Evolutionary conservation across 2,329 filamentous ascomycete genomes (phyloP).

Genomic region (Fusarium pseudonygamai): DNA sequence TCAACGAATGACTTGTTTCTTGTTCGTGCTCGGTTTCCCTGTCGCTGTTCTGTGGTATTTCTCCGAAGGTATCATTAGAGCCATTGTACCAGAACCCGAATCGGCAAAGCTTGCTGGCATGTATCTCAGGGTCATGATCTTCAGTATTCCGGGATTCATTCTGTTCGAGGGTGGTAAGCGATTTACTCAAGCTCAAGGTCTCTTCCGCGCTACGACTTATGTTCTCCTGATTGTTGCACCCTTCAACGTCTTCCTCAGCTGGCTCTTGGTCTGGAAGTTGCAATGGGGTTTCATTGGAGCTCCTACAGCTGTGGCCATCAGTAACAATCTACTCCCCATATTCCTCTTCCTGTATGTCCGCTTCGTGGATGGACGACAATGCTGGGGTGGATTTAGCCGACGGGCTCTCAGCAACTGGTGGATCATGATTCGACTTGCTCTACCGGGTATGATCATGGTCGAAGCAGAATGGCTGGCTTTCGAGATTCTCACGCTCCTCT

Average conservation of each 20-base stretch:
- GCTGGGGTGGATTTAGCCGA: slow-evolving; percentile 83
- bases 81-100: slow-evolving; percentile 60
- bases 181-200: slow-evolving; percentile 83
- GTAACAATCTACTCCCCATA: slow-evolving; percentile 79
- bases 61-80: slow-evolving; percentile 70
- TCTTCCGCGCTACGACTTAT: slow-evolving; percentile 82
- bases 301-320: slow-evolving; percentile 81
- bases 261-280: slow-evolving; percentile 78
- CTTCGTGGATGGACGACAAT: slow-evolving; percentile 77
- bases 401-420: slow-evolving; percentile 80
- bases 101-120: slow-evolving; percentile 73
- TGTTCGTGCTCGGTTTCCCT: slow-evolving; percentile 76
- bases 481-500: slow-evolving; percentile 86
- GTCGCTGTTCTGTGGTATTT: slow-evolving; percentile 77
- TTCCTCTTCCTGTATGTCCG: slow-evolving; percentile 81
- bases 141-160: slow-evolving; percentile 80
- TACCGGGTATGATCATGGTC: slow-evolving; percentile 93
- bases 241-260: slow-evolving; percentile 80
- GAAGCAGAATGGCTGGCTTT: slow-evolving; percentile 94
- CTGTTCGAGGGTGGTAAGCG: slow-evolving; percentile 82
- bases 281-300: slow-evolving; percentile 80
- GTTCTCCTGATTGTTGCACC: slow-evolving; percentile 80
- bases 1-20: slow-evolving; percentile 82
- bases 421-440: slow-evolving; percentile 82
- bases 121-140: slow-evolving; percentile 77